Base-by-base conservation (phyloP, 495 filamentous ascomycete genomes). In the Penicillium macrosclerotiorum region DNA sequence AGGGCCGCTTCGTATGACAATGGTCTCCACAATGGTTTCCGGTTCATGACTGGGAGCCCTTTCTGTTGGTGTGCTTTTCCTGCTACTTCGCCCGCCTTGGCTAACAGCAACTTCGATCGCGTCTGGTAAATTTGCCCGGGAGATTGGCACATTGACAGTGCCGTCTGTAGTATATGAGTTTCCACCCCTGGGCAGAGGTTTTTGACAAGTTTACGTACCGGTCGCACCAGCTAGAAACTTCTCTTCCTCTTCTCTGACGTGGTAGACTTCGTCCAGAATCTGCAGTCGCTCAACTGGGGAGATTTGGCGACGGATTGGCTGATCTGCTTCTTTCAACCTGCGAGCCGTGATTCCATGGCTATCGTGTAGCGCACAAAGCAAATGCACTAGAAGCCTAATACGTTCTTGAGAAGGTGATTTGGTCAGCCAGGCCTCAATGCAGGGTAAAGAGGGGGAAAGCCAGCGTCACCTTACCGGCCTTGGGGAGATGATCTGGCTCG, bases 401-500 rank as follows among this genome's bases (percentile, higher is more conserved):
- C 83, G 74, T 55, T 86, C 83, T 86, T 20, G 27, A 5, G 5
- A 2, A 37, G 7, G 4, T 3, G 24, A 42, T 9, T 38, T 9
- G n/a, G 24, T 14, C 5, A 1, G 34, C 9, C n/a, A 2, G 14
- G 13, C 9, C 0, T 29, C 8, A n/a, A 13, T 12, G 11, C 14
- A n/a, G 8, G 2, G 2, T 19, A 36, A 4, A 22, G n/a, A n/a
- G n/a, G n/a, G n/a, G n/a, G n/a, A n/a, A n/a, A n/a, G n/a, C n/a
- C n/a, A n/a, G 13, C 30, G 13, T 22, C 17, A 2, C n/a, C 59
- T 57, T 67, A 89, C 87, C 82, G 45, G 75, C 73, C 63, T 85
- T 92, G 48, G 74, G 75, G 27, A 89, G 63, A 63, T 95, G 89
- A 49, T 93, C 88, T 0, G 89, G 89, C 63, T 93, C 89, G 39